phyloP scores from a whole-genome alignment of 441 rosid species.

The Biscutella laevigata region DNA sequence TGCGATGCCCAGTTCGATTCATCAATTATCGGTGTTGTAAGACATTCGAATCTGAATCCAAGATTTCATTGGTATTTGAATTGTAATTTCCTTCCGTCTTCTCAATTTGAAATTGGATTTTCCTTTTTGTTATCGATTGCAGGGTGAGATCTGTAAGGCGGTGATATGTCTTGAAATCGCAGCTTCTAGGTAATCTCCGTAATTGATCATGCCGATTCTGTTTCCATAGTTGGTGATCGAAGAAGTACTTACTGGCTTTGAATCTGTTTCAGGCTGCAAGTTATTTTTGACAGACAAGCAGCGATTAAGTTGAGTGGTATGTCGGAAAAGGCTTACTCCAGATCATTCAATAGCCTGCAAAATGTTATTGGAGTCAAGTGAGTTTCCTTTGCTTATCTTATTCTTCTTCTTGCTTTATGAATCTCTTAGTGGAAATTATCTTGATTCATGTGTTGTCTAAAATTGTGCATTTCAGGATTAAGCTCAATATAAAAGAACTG shows the following conservation, averaged over 20 bases:
- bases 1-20: slow-evolving; percentile 87
- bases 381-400: slow-evolving; percentile 16
- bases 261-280: slow-evolving; percentile 37
- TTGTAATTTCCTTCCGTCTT: neutral
- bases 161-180: slow-evolving; percentile 85
- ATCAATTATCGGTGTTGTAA: slow-evolving; percentile 77
- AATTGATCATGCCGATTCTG: neutral
- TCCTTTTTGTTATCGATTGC: neutral
- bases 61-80: neutral
- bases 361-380: slow-evolving; percentile 73
- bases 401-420: neutral
- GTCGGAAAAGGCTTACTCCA: slow-evolving; percentile 78
- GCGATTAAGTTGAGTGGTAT: slow-evolving; percentile 75
- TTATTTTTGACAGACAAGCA: slow-evolving; percentile 57
- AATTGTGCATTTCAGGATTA: slow-evolving; percentile 35
- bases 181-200: slow-evolving; percentile 43
- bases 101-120: neutral
- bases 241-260: neutral
- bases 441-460: neutral
- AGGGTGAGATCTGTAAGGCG: slow-evolving; percentile 94
- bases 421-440: neutral
- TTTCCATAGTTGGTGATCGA: neutral
- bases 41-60: neutral
- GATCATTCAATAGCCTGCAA: slow-evolving; percentile 73
- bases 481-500: slow-evolving; percentile 61